Evolutionary conservation across 2,329 filamentous ascomycete species (phyloP).

Genomic region (Diaporthe amygdali): DNA sequence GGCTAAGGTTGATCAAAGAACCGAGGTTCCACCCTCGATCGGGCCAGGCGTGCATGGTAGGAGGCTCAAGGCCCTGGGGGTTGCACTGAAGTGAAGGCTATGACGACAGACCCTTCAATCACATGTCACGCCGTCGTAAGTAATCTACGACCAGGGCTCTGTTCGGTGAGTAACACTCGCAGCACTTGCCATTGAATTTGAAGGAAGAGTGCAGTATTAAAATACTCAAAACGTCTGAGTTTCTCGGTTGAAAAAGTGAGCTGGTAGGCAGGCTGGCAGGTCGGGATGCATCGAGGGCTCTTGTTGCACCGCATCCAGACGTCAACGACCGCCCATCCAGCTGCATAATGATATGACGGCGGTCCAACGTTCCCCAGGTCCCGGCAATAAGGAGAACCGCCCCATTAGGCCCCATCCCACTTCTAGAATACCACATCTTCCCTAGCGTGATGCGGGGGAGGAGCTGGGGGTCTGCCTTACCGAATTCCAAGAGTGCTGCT

Average conservation of each 20-base stretch:
- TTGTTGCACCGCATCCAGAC: background rate
- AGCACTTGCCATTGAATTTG: background rate
- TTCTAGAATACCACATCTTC: background rate
- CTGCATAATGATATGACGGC: conserved; percentile 1
- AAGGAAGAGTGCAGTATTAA: background rate
- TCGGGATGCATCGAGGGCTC: background rate
- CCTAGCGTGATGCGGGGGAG: conserved; percentile 23
- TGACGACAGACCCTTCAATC: conserved; percentile 23
- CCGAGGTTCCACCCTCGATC: conserved; percentile 16
- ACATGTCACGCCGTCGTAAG: conserved; percentile 14
- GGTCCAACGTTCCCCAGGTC: conserved; percentile 1
- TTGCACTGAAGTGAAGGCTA: background rate
- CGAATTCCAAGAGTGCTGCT: conserved; percentile 24
- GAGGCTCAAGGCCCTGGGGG: conserved; percentile 8
- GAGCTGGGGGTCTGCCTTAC: conserved; percentile 16
- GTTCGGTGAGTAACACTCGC: no score
- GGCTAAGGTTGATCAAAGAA: conserved; percentile 1
- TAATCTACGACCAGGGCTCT: background rate
- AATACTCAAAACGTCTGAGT: background rate
- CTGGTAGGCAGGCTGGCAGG: background rate
- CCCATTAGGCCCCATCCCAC: background rate
- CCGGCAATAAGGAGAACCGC: background rate
- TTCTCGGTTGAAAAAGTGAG: no score
- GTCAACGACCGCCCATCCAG: background rate
- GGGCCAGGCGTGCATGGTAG: conserved; percentile 4